These are phyloP conservation scores for Leccinum variabile DNA, from an alignment of 1,284 basidiomycete genomes.

Conservation along the genomic window DNA sequence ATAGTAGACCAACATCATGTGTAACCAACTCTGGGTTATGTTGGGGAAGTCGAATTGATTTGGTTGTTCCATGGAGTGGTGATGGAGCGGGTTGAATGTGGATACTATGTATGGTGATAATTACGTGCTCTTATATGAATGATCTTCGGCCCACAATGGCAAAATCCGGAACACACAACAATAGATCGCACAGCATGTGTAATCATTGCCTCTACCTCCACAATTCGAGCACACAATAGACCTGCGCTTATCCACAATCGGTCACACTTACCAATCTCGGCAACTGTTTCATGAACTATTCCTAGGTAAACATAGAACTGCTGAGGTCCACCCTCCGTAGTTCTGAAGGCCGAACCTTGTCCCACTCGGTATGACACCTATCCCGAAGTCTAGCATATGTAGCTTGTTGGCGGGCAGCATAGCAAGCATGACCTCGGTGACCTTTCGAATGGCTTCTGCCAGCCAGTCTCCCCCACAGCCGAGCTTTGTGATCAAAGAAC, in stretches of 20 bases:
- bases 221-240: background rate
- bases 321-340: background rate
- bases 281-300: background rate
- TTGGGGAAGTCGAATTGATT: background rate
- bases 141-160: no score
- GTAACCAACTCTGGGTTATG: background rate
- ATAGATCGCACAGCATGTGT: background rate
- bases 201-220: no score
- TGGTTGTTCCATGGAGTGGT: background rate
- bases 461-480: background rate
- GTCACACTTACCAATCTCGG: background rate
- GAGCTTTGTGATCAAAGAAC: background rate
- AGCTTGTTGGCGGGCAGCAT: background rate
- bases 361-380: background rate
- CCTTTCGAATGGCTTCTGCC: background rate
- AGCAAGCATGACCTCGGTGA: background rate
- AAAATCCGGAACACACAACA: background rate
- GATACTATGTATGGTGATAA: no score
- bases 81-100: no score
- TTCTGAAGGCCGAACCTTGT: background rate
- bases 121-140: no score
- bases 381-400: background rate
- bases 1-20: background rate
- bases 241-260: background rate
- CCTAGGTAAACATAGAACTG: background rate